Evolutionary conservation across 2,329 filamentous ascomycete genomes (phyloP), one percentile per base, ranked within the genome.

Genomic region (Xylariaceae sp.): DNA sequence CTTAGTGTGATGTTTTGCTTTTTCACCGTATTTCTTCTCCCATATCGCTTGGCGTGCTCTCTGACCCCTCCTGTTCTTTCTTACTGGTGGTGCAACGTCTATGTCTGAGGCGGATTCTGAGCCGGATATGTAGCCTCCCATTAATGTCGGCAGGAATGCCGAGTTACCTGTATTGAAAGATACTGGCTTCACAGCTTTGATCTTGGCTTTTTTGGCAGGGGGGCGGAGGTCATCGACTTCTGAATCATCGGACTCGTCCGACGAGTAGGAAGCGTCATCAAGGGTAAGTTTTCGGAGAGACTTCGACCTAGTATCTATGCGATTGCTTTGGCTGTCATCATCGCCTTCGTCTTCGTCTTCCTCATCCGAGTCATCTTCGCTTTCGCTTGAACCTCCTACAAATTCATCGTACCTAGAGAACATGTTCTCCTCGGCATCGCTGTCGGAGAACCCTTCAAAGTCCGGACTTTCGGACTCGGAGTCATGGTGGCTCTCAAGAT

Each of bases 61-160:
- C 71, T 95, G 89, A 3, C 89, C 89, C 44, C 83, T 78, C 19
- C 87, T 79, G 64, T 92, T 92, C 71, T 91, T 92, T 62, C 83
- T 82, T 0, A 77, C 71, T 1, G 75, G 69, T 4, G 76, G 76
- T 5, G 80, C 80, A 1, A 77, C 70, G 49, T 90, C 87, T 19
- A 88, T 74, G 58, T 88, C 85, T 0, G 85, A 87, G 6, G 80
- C 81, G 0, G 80, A 83, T 61, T 89, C 87, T 8, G 85, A 88
- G 44, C 87, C 88, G 2, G 87, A 90, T 63, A 89, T 80, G 72
- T 92, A 95, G 53, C 87, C 87, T 18, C 84, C 86, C 79, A 89
- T 89, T 15, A 94, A 79, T 1, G 85, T 84, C 0, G 89, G 89
- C 1, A 94, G 73, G 67, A 91, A 90, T 0, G 81, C 81, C 0